Evolutionary conservation across 352 stramenopile genomes (phyloP).

Genomic region (Phytopythium oedochilum): DNA sequence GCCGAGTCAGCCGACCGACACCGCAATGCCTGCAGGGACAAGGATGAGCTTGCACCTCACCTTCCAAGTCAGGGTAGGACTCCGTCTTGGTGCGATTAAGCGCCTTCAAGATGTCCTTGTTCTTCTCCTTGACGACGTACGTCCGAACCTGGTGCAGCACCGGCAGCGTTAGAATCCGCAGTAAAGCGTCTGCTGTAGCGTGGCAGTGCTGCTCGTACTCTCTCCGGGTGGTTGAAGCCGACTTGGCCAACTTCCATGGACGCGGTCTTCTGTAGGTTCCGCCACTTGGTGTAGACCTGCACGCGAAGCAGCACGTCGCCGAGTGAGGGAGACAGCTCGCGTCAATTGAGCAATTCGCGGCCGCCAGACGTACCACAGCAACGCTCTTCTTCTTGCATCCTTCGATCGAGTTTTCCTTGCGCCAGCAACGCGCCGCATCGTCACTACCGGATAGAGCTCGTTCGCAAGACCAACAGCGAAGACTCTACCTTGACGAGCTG

Average conservation of each 20-base stretch:
- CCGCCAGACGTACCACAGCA: constrained; percentile 62
- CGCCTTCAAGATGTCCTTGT: constrained; percentile 83
- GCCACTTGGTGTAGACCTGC: constrained; percentile 91
- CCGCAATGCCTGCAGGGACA: no score
- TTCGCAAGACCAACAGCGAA: no score
- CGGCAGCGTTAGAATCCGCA: neutral
- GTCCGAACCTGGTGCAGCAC: constrained; percentile 42
- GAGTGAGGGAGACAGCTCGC: no score
- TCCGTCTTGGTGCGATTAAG: constrained; percentile 86
- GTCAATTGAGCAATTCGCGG: no score
- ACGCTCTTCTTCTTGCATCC: constrained; percentile 91
- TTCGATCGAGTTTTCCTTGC: constrained; percentile 92
- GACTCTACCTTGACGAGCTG: constrained; percentile 88
- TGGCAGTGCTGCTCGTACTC: constrained; percentile 23
- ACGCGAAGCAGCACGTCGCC: no score
- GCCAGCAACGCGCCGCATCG: neutral
- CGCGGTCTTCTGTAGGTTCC: constrained; percentile 89
- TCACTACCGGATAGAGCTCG: no score
- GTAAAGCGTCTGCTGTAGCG: no score
- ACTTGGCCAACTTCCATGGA: constrained; percentile 92
- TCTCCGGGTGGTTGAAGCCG: constrained; percentile 67
- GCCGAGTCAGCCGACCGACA: neutral
- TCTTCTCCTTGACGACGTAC: constrained; percentile 76
- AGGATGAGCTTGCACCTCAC: constrained; percentile 9
- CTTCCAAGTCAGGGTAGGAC: constrained; percentile 73